phyloP scores from a whole-genome alignment of 1,139 yeast genomes.

The Saccharomycopsis phalli region DNA sequence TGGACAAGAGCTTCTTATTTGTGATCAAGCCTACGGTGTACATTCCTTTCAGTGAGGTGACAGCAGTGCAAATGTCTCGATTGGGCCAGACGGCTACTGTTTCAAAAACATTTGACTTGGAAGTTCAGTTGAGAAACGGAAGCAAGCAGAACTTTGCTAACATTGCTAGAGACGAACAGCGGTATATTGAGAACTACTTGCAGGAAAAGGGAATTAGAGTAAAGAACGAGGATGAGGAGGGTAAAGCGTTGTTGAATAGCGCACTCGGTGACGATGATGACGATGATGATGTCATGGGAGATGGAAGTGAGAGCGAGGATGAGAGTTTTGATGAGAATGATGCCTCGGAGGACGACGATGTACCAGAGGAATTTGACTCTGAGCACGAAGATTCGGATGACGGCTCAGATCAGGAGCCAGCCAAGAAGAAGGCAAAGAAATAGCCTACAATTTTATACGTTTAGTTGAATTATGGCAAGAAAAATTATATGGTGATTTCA shows the following conservation, averaged over 20 bases:
- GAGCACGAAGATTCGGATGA: slow-evolving; percentile 46
- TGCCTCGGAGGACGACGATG: slow-evolving; percentile 52
- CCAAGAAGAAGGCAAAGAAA: slow-evolving; percentile 15
- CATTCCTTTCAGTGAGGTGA: slow-evolving; percentile 78
- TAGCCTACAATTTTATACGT: no score
- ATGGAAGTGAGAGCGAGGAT: slow-evolving; percentile 55
- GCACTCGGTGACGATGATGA: slow-evolving; percentile 67
- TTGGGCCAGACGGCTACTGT: slow-evolving; percentile 76
- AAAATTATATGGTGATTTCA: no score
- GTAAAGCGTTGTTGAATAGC: slow-evolving; percentile 68
- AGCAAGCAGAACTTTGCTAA: slow-evolving; percentile 79
- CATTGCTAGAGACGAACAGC: slow-evolving; percentile 86
- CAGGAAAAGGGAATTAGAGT: slow-evolving; percentile 70
- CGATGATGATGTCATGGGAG: slow-evolving; percentile 55
- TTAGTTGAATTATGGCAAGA: no score
- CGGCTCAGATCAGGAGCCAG: slow-evolving; percentile 25
- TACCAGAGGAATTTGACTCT: slow-evolving; percentile 84
- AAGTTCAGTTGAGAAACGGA: slow-evolving; percentile 59
- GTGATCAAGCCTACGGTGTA: slow-evolving; percentile 92
- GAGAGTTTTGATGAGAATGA: slow-evolving; percentile 63
- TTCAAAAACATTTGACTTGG: slow-evolving; percentile 88
- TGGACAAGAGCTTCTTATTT: slow-evolving; percentile 84
- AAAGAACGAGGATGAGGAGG: slow-evolving; percentile 84
- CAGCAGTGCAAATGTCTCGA: slow-evolving; percentile 74
- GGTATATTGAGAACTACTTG: slow-evolving; percentile 64